phyloP scores from a whole-genome alignment of 768 basidiomycete genomes.

The Serendipita indica region DNA sequence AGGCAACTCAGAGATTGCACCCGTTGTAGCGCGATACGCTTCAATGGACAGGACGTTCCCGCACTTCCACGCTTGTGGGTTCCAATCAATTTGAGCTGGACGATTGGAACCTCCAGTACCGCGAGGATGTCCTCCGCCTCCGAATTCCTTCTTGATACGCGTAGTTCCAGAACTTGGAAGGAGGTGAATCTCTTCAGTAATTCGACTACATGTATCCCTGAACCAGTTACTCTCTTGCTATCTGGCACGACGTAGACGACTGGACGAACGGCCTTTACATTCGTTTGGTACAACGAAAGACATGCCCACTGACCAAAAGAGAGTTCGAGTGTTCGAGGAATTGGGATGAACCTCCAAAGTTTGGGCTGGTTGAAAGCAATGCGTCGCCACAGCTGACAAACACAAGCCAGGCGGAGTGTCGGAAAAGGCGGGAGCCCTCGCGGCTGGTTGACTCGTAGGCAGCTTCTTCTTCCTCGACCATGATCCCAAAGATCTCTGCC shows the following conservation, averaged over 20 bases:
- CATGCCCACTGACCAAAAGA: background rate
- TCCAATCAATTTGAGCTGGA: background rate
- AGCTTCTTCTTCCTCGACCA: background rate
- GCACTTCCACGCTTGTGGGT: background rate
- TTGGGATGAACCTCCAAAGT: background rate
- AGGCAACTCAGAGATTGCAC: background rate
- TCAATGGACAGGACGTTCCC: background rate
- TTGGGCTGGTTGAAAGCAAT: background rate
- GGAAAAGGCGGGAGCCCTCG: background rate
- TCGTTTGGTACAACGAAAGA: background rate
- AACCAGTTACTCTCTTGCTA: background rate
- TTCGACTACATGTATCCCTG: background rate
- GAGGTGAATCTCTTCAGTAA: background rate
- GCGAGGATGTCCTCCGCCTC: slow-evolving; percentile 5
- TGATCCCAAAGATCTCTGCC: background rate
- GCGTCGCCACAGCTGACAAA: background rate
- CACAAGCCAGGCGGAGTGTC: background rate
- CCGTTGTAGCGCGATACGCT: background rate
- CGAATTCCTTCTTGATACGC: slow-evolving; percentile 1
- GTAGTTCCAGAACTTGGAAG: background rate
- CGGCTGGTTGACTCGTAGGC: background rate
- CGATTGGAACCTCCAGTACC: background rate
- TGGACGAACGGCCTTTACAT: background rate
- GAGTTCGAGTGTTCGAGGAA: background rate
- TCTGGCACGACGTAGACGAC: background rate